Conservation (phyloP, 768 basidiomycete genomes). For the Lactifluus volemus region DNA sequence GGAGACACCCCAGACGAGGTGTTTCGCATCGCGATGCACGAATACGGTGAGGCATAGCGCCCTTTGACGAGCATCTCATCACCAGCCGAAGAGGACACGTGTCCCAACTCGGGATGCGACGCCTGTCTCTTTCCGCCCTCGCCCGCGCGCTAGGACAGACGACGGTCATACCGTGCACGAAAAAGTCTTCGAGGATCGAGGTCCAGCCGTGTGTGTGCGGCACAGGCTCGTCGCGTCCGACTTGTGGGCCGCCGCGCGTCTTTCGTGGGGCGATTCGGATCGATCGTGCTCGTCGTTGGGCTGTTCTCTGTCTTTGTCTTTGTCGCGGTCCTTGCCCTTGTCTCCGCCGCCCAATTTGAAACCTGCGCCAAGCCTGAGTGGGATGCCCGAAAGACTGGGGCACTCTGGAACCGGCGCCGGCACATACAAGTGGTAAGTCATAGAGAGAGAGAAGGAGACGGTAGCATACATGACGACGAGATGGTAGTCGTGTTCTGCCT, state of each 20-base stretch:
- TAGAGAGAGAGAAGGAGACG: background rate
- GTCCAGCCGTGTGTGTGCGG: conserved; percentile 54
- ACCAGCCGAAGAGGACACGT: too few relatives aligned
- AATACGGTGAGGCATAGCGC: too few relatives aligned
- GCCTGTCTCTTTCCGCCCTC: conserved; percentile 21
- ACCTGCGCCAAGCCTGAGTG: conserved; percentile 69
- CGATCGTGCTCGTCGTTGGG: conserved; percentile 13
- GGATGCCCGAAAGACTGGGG: conserved; percentile 72
- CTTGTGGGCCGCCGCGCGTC: conserved; percentile 22
- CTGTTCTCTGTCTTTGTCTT: conserved; percentile 24
- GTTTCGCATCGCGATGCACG: too few relatives aligned
- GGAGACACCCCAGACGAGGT: too few relatives aligned
- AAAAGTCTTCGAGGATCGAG: conserved; percentile 65
- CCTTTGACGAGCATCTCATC: too few relatives aligned
- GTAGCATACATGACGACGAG: conserved; percentile 61
- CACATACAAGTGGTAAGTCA: conserved; percentile 22
- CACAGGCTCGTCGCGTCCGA: conserved; percentile 20
- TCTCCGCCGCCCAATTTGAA: conserved; percentile 50
- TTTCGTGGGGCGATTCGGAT: conserved; percentile 18
- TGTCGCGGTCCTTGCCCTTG: conserved; percentile 29
- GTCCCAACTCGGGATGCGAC: conserved; percentile 23
- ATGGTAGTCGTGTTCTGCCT: conserved; percentile 62
- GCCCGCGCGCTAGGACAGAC: conserved; percentile 20
- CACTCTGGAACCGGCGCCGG: conserved; percentile 68
- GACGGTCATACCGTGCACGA: conserved; percentile 34